These are phyloP conservation scores for Coleophoma eucalyptorum DNA, from an alignment of 2,329 filamentous ascomycete genomes.

Conservation along the genomic window DNA sequence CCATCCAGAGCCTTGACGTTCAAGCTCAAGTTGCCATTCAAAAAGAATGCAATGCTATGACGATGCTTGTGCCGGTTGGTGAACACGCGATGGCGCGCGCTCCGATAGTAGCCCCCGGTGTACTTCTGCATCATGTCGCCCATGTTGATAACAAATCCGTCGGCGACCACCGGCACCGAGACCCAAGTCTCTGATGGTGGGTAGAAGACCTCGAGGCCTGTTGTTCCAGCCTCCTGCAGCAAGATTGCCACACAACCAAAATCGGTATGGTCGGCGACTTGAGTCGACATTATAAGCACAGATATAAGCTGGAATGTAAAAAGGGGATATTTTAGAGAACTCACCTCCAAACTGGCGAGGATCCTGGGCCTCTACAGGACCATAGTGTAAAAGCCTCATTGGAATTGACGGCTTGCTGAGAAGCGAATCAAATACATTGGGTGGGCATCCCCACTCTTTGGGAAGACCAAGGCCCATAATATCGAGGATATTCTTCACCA, in stretches of 20 bases:
- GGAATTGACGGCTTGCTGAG: conserved; percentile 33
- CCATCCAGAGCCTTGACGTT: conserved; percentile 23
- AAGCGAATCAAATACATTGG: background rate
- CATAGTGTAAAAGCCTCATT: conserved; percentile 42
- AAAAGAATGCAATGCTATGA: conserved; percentile 49
- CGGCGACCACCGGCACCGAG: conserved; percentile 32
- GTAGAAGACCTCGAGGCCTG: conserved; percentile 24
- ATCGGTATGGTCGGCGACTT: conserved; percentile 33
- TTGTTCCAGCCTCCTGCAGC: conserved; percentile 24
- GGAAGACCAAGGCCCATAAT: conserved; percentile 43
- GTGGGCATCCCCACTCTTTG: conserved; percentile 24
- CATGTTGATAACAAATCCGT: conserved; percentile 42
- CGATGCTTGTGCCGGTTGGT: conserved; percentile 41
- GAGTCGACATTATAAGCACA: background rate
- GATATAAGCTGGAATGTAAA: background rate
- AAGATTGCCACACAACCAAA: conserved; percentile 28
- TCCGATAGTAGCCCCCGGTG: conserved; percentile 45
- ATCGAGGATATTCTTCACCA: conserved; percentile 43
- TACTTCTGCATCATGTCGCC: conserved; percentile 40
- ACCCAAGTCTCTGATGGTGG: background rate
- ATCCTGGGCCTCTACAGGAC: conserved; percentile 23
- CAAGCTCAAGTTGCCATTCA: conserved; percentile 39
- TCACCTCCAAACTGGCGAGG: conserved; percentile 11
- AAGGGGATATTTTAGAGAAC: background rate
- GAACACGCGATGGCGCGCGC: conserved; percentile 46